A percentile compares a stretch with the other conserved stretches of the same genome.
Evolutionary conservation across 1,139 yeast genomes (phyloP).

Genomic region (Protomyces inundatus): DNA sequence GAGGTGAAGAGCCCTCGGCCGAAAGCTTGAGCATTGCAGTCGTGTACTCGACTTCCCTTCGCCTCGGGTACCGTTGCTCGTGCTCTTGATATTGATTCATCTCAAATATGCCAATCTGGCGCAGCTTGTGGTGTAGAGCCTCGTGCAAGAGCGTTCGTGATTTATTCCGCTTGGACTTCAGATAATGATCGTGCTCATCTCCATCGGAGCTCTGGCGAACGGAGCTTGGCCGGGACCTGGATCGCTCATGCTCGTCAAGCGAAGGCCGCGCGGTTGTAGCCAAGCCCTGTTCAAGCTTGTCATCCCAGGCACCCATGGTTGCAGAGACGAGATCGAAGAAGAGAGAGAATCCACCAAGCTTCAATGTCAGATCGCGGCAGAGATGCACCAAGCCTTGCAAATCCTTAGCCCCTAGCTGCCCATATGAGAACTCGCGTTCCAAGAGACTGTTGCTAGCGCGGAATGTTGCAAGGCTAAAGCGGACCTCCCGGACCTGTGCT

Average conservation of each 20-base stretch:
- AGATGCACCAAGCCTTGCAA: conserved; percentile 7
- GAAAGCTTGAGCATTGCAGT: conserved; percentile 8
- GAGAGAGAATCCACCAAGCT: conserved; percentile 20
- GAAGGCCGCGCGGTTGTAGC: background rate
- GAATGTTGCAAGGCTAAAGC: conserved; percentile 16
- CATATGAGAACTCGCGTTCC: conserved; percentile 26
- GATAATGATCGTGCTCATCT: background rate
- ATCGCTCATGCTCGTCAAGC: background rate
- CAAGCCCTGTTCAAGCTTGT: background rate
- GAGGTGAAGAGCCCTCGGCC: conserved; percentile 6
- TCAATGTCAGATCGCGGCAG: conserved; percentile 14
- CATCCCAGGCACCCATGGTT: conserved; percentile 5
- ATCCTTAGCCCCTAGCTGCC: conserved; percentile 26
- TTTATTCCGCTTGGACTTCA: background rate
- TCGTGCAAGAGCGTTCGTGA: conserved; percentile 9
- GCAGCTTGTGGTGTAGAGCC: conserved; percentile 23
- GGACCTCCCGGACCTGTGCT: conserved; percentile 8
- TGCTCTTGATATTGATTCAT: conserved; percentile 25
- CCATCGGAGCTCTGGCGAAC: background rate
- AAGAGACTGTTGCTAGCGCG: conserved; percentile 17
- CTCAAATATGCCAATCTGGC: conserved; percentile 28
- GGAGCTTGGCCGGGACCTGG: background rate
- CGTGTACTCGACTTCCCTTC: conserved; percentile 2
- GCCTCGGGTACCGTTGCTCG: conserved; percentile 13
- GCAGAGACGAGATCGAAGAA: conserved; percentile 21